Evolutionary conservation across 495 filamentous ascomycete genomes (phyloP), one percentile per base, ranked within the genome.

Genomic region (Aspergillus campestris): DNA sequence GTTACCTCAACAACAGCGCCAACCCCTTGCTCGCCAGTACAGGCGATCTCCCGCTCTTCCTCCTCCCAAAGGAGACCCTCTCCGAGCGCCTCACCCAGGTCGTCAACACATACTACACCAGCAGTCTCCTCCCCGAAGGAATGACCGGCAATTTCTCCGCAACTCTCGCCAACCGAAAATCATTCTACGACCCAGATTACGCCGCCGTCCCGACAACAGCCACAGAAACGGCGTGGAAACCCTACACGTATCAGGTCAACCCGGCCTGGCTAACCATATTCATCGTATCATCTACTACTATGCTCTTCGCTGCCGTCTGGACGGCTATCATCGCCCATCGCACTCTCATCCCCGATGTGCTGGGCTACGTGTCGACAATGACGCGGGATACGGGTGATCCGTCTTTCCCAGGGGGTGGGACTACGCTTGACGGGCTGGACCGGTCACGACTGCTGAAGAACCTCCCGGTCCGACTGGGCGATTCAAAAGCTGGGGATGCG

Each of bases 271-370:
- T 44, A 8, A n/a, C 33, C 7, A 7, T 35, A 10, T 44, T 36
- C 8, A 15, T 35, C 0, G 31, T 35, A 10, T 12, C 42, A 3
- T 35, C 32, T 3, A 6, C 29, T 7, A 44, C 24, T 3, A 34
- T 44, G 31, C 13, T 35, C 13, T 6, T 35, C 1, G 31, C 32
- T 31, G 42, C 31, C 2, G 6, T 44, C 18, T 24, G 18, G 18
- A 24, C 18, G 0, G 13, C 32, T 0, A 8, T 36, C 0, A 27
- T 14, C 8, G 13, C 10, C 10, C 13, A 34, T 8, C 31, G 31
- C 28, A 49, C 28, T n/a, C 18, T 39, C 3, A 42, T 36, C 7
- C 47, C 47, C 11, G 47, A 49, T 39, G 39, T 49, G 10, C 27
- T 48, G 8, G 45, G 45, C 5, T 42, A 41, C 24, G 45, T 48